These are phyloP conservation scores for Zopfia rhizophila DNA, from an alignment of 2,329 filamentous ascomycete genomes.

Conservation along the genomic window DNA sequence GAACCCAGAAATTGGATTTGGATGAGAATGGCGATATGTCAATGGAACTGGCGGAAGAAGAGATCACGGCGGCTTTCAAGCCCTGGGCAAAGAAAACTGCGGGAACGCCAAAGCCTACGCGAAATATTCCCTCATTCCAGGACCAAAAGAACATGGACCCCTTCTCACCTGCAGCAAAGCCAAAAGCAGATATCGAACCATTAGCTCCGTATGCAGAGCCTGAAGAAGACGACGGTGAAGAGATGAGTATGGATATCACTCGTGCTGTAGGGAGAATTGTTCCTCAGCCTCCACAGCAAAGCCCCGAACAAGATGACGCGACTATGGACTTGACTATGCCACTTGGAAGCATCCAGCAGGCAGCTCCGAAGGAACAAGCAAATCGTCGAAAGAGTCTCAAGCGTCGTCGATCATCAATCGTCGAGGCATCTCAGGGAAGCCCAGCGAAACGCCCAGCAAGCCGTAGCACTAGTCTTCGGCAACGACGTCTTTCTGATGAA, in stretches of 20 bases:
- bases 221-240: conserved; percentile 65
- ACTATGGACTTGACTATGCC: conserved; percentile 68
- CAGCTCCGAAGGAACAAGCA: conserved; percentile 33
- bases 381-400: conserved; percentile 54
- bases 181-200: conserved; percentile 42
- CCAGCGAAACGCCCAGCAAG: conserved; percentile 46
- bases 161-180: conserved; percentile 58
- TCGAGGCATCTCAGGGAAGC: conserved; percentile 49
- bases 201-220: no score
- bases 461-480: conserved; percentile 52
- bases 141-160: conserved; percentile 64
- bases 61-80: conserved; percentile 77
- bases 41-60: conserved; percentile 68
- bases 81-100: conserved; percentile 74
- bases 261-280: conserved; percentile 83
- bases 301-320: conserved; percentile 57
- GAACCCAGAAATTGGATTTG: conserved; percentile 73
- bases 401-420: conserved; percentile 53
- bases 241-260: conserved; percentile 96
- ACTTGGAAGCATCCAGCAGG: conserved; percentile 61
- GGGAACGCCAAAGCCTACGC: conserved; percentile 23
- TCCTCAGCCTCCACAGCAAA: conserved; percentile 51
- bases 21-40: conserved; percentile 65
- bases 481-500: conserved; percentile 49
- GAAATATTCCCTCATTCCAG: conserved; percentile 42